Evolutionary conservation across 352 stramenopile genomes (phyloP).

Genomic region (Globisporangium parvum): DNA sequence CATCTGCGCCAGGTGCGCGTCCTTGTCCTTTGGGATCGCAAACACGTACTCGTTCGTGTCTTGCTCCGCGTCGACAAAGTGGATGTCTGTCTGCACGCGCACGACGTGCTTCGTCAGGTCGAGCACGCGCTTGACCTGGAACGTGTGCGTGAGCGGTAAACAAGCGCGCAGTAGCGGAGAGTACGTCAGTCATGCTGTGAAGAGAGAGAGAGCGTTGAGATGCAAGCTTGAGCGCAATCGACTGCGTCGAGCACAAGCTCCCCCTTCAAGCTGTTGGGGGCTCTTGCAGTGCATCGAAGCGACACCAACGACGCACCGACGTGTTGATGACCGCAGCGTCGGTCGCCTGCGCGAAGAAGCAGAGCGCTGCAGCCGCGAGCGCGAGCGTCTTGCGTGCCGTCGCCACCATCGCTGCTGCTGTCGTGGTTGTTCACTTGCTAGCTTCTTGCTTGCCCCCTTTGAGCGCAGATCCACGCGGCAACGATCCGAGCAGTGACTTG

Average conservation of each 20-base stretch:
- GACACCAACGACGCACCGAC: slow-evolving; percentile 27
- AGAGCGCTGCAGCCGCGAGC: slow-evolving; percentile 26
- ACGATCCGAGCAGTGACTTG: slow-evolving; percentile 9
- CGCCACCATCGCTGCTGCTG: slow-evolving; percentile 14
- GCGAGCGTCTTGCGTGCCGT: slow-evolving; percentile 22
- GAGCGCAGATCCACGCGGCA: slow-evolving; percentile 14
- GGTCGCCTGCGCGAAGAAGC: slow-evolving; percentile 15
- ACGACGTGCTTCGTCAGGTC: slow-evolving; percentile 83
- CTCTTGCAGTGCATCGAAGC: background rate
- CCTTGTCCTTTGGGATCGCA: slow-evolving; percentile 49
- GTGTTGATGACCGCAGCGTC: slow-evolving; percentile 66
- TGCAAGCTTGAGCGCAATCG: background rate
- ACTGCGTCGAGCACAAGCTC: background rate
- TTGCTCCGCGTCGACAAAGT: slow-evolving; percentile 58
- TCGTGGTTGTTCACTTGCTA: background rate
- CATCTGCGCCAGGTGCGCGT: slow-evolving; percentile 47
- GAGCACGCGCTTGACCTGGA: slow-evolving; percentile 66
- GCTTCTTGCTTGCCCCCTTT: slow-evolving; percentile 7
- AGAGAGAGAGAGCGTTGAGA: background rate
- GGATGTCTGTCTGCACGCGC: slow-evolving; percentile 63
- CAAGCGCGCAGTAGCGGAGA: background rate
- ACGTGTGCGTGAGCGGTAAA: background rate
- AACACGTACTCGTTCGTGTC: slow-evolving; percentile 57
- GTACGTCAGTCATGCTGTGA: background rate
- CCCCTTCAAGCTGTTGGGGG: background rate